Evolutionary conservation across 2,329 filamentous ascomycete genomes (phyloP), one percentile per base, ranked within the genome.

Genomic region (Amylocarpus encephaloides): DNA sequence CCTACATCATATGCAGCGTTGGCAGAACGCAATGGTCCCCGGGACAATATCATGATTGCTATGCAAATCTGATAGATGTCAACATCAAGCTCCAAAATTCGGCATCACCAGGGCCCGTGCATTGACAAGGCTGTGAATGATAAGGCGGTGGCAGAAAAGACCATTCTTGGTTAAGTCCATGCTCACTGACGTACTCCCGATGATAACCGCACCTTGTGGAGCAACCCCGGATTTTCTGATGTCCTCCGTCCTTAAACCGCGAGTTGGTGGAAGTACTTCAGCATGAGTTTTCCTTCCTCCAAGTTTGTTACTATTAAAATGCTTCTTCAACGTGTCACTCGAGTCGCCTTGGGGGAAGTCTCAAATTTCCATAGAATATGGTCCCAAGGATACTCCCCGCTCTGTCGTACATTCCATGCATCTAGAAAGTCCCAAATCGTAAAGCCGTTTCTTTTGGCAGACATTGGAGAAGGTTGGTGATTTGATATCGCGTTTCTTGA

Each of bases 361-460:
- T 72, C 68, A 53, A 63, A 72, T 45, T 73, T 70, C 60, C 72
- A 64, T 29, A 43, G 47, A 43, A 49, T 61, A 18, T 52, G 44
- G n/a, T 41, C 61, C 38, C 50, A 48, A 6, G 57, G 50, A 54
- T 51, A 57, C 15, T 55, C 52, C 11, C 52, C 53, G 2, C 11
- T 34, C 47, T 30, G 48, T 15, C 54, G 59, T 35, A 44, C 51
- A 15, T 65, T 67, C 46, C 61, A 62, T 51, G 49, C 57, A 13
- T 59, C 63, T 16, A 34, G 54, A 7, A 64, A 55, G 45, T 42
- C 41, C 34, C 55, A 51, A 45, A 79, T 76, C 1, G 75, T 93
- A 42, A 92, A 92, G 70, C 88, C 88, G 1, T 90, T 93, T 52
- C 64, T 92, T 36, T 71, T 94, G 52, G 88, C 88, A 55, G 88